Evolutionary conservation across 129 eudicot species (phyloP), one percentile per base, ranked within the genome.

Genomic region (Centrapalus pauciflorus): DNA sequence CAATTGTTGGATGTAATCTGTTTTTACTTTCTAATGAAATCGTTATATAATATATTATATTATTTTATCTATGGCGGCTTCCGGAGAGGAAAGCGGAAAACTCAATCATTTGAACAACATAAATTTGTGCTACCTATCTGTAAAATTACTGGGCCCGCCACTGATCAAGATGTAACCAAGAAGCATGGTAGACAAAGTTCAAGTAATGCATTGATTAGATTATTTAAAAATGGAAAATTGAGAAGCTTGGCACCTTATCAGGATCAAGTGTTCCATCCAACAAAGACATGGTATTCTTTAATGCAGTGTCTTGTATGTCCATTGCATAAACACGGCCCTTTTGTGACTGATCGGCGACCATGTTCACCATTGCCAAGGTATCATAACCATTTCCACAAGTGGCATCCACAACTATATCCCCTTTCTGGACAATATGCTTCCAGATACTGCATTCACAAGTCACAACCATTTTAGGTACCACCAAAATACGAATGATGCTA

Each of bases 301-400:
- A 62, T 29, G 96, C 98, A 49, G 61, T 79, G 67, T 86, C 75
- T 65, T 93, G 96, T 59, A 93, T 71, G 61, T 93, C 98, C 87
- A 93, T 73, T 20, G 90, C 88, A 62, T 81, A 93, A 50, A 93
- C 98, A 64, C 81, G 85, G 2, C 96, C 92, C 4, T n/a, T 64
- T 10, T 17, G 70, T 14, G 79, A 69, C 21, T 70, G 67, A 58
- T 89, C 87, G 41, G 89, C 81, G 25, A 89, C 87, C 90, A 93
- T 62, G 51, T 78, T 74, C 12, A 80, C 43, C 92, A 93, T 72
- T 30, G 92, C 98, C 24, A 93, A 67, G 23, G 98, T 93, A 72
- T 89, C 98, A 35, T 85, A 20, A 30, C 98, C 98, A 71, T 93
- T 93, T 65, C 98, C 98, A 72, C 95, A 93, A 38, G 98, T 93